phyloP scores from a whole-genome alignment of 2,329 filamentous ascomycete genomes.

The Fusarium nematophilum region DNA sequence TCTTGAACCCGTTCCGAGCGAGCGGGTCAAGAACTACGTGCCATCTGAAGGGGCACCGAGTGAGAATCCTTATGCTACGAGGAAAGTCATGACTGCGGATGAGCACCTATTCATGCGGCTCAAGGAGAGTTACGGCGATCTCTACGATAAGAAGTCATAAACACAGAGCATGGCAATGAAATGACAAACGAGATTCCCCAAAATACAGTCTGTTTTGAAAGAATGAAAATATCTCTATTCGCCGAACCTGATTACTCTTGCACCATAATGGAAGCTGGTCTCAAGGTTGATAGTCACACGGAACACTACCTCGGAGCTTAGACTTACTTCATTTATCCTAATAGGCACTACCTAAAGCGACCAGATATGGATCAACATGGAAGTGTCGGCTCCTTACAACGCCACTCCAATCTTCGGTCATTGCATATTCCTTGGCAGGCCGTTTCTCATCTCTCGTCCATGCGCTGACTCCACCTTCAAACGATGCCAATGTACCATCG shows the following conservation, averaged over 20 bases:
- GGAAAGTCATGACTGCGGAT: slow-evolving; percentile 70
- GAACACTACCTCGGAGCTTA: too few relatives aligned
- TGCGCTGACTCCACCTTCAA: slow-evolving; percentile 36
- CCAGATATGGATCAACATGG: too few relatives aligned
- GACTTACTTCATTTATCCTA: too few relatives aligned
- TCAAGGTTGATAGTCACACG: too few relatives aligned
- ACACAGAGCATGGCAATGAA: not conserved
- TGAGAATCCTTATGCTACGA: slow-evolving; percentile 61
- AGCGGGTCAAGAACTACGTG: slow-evolving; percentile 60
- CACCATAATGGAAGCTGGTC: too few relatives aligned
- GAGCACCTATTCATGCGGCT: slow-evolving; percentile 73
- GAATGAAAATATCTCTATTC: too few relatives aligned
- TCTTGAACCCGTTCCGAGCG: slow-evolving; percentile 70
- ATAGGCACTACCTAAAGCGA: too few relatives aligned
- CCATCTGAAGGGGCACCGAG: slow-evolving; percentile 47
- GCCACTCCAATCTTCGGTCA: not conserved
- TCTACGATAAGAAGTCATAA: slow-evolving; percentile 60
- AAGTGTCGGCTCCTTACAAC: too few relatives aligned
- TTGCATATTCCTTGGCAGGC: not conserved
- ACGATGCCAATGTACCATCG: slow-evolving; percentile 58
- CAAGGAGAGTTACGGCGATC: slow-evolving; percentile 66
- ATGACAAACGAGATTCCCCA: not conserved
- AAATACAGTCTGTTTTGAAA: not conserved
- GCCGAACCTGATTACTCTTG: too few relatives aligned
- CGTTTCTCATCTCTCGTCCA: not conserved